Percentiles rank a stretch among this genome's conserved stretches.
Conservation (phyloP, 768 basidiomycete genomes). For the Hebeloma cylindrosporum region DNA sequence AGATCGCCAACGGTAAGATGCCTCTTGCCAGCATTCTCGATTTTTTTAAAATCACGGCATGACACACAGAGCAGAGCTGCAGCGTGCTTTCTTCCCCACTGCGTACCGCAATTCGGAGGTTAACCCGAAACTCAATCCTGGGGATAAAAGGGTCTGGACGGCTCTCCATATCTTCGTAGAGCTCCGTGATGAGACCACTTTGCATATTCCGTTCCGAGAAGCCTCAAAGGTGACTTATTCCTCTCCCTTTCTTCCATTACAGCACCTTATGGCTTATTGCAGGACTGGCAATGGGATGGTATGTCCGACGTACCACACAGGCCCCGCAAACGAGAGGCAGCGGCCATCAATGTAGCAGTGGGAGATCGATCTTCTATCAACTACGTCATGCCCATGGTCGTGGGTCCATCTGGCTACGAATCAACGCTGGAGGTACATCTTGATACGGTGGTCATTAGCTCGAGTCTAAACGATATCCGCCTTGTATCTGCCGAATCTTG, state of each 20-base stretch:
- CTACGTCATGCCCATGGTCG: constrained; percentile 83
- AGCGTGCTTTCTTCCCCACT: constrained; percentile 80
- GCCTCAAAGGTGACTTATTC: constrained; percentile 65
- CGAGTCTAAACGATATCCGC: constrained; percentile 86
- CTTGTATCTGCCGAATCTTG: constrained; percentile 78
- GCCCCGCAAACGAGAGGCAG: constrained; percentile 59
- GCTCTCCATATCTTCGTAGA: constrained; percentile 79
- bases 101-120: constrained; percentile 64
- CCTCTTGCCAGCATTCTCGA: not conserved
- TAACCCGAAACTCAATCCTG: constrained; percentile 61
- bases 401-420: constrained; percentile 72
- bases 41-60: constrained; percentile 7
- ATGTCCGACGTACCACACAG: constrained; percentile 44
- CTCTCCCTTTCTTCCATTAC: not conserved
- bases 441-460: constrained; percentile 72
- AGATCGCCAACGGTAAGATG: constrained; percentile 78
- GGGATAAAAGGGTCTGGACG: constrained; percentile 84
- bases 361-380: constrained; percentile 84
- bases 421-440: constrained; percentile 80
- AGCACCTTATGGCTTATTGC: not conserved
- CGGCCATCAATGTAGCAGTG: constrained; percentile 70
- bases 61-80: constrained; percentile 61
- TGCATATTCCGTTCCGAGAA: constrained; percentile 91
- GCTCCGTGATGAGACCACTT: constrained; percentile 69
- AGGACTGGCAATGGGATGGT: constrained; percentile 96